Evolutionary conservation across 139 green algal genomes (phyloP), one percentile per base, ranked within the genome.

Genomic region (Coccomyxa sp.): DNA sequence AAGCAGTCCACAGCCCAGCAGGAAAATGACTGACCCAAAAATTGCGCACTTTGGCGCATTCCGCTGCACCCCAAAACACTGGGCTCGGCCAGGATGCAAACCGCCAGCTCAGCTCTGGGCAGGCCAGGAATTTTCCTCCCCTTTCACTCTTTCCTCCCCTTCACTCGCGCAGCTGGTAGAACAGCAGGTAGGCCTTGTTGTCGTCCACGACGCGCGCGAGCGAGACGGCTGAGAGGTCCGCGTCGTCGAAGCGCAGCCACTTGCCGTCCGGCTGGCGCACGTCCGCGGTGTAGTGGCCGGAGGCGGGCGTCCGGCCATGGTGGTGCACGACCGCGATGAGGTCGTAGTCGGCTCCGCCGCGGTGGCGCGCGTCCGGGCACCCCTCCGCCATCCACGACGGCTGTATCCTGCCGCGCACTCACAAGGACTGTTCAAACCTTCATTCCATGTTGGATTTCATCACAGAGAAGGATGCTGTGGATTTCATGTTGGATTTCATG

Each of bases 171-270:
- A 82, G 86, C 87, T 95, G 89, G 84, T 96, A 96, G 74, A 95
- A 89, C 16, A 96, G 91, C 80, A 96, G 82, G 87, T 96, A 96
- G 32, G 91, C 81, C 10, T 45, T 88, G 30, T 85, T 82, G 66
- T 94, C 89, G 0, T 51, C 51, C 27, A 95, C 82, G 82, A 96
- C 91, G 16, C 83, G 21, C 23, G 86, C 59, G 67, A 85, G 30
- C 0, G 71, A 67, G 3, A 95, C 90, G 1, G 83, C n/a, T 23
- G 85, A 85, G 28, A 96, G 91, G n/a, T 85, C 75, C 0, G 85
- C 88, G 76, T 97, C 93, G 77, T 97, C 94, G 83, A 96, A 96
- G 31, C 89, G 89, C 82, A 95, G 85, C 92, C 93, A 97, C 21
- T 80, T 76, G 68, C 77, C 81, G 17, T 82, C 77, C 13, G 83